Evolutionary conservation across 768 basidiomycete species (phyloP), one percentile per base, ranked within the genome.

Genomic region (Naganishia vaughanmartiniae): DNA sequence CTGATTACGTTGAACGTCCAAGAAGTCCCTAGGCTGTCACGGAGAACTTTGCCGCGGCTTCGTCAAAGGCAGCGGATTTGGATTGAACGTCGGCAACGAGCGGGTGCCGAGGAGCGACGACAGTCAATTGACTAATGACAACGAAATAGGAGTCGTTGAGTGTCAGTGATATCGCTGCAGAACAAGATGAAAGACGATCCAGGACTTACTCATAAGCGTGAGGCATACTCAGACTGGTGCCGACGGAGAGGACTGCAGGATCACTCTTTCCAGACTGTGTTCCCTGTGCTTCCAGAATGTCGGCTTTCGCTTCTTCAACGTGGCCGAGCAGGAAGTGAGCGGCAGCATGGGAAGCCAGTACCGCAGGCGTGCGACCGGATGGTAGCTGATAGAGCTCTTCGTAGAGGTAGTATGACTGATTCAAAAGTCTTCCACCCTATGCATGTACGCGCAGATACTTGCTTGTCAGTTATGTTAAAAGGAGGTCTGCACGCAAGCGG

Each of bases 351-450:
- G 78, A 74, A 21, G 81, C 79, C 19, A 80, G 73, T 12, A 81
- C 79, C 14, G 79, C 72, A 0, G 76, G 73, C 6, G 81, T 78
- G 31, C 80, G 79, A 54, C 80, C 80, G 0, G 73, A 66, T 24
- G 79, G 80, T 1, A 77, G 74, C 54, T 79, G 79, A 58, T 80
- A 80, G 14, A 81, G 76, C 70, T 82, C 81, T 73, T 82, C 81
- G 72, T 77, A 82, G 69, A 77, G 78, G 76, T 82, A 82, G 75
- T 81, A 82, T 26, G 81, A 74, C 65, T 81, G 80, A 56, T 82
- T 79, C 21, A 81, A 75, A 0, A 78, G 76, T 73, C 78, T 71
- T 24, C 74, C 73, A 24, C 80, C 80, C 77, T 79, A 71, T n/a
- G n/a, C 9, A 7, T 19, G n/a, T n/a, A n/a, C n/a, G n/a, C 28